These are phyloP conservation scores for Pseudonectria buxi DNA, from an alignment of 2,329 filamentous ascomycete genomes.

Conservation along the genomic window DNA sequence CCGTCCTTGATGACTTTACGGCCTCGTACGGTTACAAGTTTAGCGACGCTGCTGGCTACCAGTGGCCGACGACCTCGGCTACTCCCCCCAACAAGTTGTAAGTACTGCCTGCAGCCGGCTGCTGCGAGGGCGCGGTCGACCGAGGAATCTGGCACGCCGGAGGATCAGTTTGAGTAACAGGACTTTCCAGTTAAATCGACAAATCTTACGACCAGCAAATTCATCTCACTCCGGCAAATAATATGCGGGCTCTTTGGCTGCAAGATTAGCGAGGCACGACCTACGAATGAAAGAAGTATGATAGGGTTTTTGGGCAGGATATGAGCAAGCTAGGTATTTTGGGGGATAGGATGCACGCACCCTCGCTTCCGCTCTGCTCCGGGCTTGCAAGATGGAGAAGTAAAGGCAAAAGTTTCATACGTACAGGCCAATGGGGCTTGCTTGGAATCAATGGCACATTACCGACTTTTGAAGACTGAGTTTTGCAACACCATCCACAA, in stretches of 20 bases:
- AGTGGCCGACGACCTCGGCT: constrained; percentile 79
- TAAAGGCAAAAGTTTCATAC: constrained; percentile 13
- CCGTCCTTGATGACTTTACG: constrained; percentile 96
- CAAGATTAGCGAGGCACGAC: constrained; percentile 4
- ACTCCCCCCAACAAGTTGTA: constrained; percentile 70
- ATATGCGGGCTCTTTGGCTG: constrained; percentile 8
- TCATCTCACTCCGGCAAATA: constrained; percentile 16
- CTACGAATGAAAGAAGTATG: constrained; percentile 15
- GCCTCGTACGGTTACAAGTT: constrained; percentile 99
- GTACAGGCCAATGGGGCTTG: no score
- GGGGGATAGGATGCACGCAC: constrained; percentile 16
- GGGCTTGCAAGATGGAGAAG: constrained; percentile 11
- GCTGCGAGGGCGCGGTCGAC: no score
- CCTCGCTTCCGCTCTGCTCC: constrained; percentile 10
- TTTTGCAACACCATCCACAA: no score
- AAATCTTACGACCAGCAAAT: constrained; percentile 8
- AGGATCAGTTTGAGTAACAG: constrained; percentile 12
- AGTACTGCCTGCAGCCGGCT: constrained; percentile 29
- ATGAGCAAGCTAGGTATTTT: constrained; percentile 15
- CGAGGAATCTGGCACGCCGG: not conserved
- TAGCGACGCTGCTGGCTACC: constrained; percentile 90
- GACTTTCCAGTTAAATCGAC: constrained; percentile 18
- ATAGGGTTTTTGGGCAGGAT: constrained; percentile 14
- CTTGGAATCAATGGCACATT: no score
- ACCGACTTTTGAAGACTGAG: no score